Percentiles rank a stretch among this genome's conserved stretches.
Conservation (phyloP, 148 eudicot genomes). For the Beta vulgaris region DNA sequence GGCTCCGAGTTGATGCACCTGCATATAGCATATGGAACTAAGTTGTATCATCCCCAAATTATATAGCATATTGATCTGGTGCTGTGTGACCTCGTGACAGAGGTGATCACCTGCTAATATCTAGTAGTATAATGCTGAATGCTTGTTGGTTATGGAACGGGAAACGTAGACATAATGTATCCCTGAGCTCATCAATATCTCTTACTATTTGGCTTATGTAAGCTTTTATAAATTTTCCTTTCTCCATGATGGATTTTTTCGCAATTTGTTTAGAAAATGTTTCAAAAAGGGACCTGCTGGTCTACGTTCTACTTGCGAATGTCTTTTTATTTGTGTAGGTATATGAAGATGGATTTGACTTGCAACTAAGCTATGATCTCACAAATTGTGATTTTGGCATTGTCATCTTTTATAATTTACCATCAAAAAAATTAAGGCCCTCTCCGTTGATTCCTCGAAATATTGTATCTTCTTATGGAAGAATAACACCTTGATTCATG, state of each 20-base stretch:
- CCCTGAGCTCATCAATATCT: background rate
- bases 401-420: background rate
- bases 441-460: background rate
- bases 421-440: background rate
- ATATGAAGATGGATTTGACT: background rate
- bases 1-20: background rate
- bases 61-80: background rate
- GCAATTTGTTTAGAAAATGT: background rate
- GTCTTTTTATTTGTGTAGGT: too few species aligned
- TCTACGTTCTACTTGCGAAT: too few species aligned
- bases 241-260: background rate
- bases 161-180: background rate
- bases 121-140: background rate
- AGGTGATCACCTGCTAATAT: background rate
- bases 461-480: background rate
- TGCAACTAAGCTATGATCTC: background rate
- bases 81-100: background rate
- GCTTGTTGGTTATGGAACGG: background rate
- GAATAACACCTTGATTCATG: background rate
- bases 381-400: background rate
- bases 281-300: background rate
- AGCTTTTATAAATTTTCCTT: background rate
- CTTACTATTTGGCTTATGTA: background rate
- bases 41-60: background rate
- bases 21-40: background rate